Percentiles rank a stretch among this genome's conserved stretches.
These are phyloP conservation scores for Aspergillus hortae DNA, from an alignment of 2,329 filamentous ascomycete species.

Conservation along the genomic window DNA sequence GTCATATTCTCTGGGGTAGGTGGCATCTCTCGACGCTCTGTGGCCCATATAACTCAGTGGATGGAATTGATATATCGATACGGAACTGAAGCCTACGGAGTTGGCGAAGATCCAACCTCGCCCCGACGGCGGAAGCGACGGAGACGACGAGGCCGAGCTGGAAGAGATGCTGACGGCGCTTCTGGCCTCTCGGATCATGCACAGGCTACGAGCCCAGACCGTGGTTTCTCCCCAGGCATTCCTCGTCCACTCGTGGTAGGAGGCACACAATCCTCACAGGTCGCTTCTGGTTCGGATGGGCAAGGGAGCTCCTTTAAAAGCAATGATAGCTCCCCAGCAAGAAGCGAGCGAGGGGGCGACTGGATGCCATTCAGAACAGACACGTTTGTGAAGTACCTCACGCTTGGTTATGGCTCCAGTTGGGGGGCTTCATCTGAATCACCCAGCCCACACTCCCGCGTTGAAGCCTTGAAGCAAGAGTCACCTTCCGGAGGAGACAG, in stretches of 20 bases:
- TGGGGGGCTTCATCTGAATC: slow-evolving; percentile 42
- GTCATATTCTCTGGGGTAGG: slow-evolving; percentile 82
- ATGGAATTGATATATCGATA: slow-evolving; percentile 83
- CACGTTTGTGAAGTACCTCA: slow-evolving; percentile 48
- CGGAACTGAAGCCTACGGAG: slow-evolving; percentile 80
- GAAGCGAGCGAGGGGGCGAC: slow-evolving; percentile 21
- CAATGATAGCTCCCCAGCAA: slow-evolving; percentile 13
- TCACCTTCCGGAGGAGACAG: slow-evolving; percentile 3
- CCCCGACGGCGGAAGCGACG: slow-evolving; percentile 49
- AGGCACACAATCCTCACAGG: slow-evolving; percentile 14
- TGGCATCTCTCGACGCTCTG: slow-evolving; percentile 64
- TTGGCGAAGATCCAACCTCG: slow-evolving; percentile 72
- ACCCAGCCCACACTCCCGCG: slow-evolving; percentile 21
- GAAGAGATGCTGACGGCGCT: slow-evolving; percentile 8
- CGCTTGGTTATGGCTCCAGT: slow-evolving; percentile 47
- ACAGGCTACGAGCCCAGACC: slow-evolving; percentile 18
- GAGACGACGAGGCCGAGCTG: slow-evolving; percentile 25
- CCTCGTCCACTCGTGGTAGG: slow-evolving; percentile 41
- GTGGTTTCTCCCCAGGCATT: slow-evolving; percentile 37
- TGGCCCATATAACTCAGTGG: slow-evolving; percentile 76
- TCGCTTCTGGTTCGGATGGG: slow-evolving; percentile 12
- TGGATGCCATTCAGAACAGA: slow-evolving; percentile 37
- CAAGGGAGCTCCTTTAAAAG: slow-evolving; percentile 12
- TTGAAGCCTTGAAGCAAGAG: slow-evolving; percentile 23
- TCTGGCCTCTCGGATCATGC: neutral